Evolutionary conservation across 352 stramenopile genomes (phyloP), one percentile per base, ranked within the genome.

Genomic region (Pythium apleroticum): DNA sequence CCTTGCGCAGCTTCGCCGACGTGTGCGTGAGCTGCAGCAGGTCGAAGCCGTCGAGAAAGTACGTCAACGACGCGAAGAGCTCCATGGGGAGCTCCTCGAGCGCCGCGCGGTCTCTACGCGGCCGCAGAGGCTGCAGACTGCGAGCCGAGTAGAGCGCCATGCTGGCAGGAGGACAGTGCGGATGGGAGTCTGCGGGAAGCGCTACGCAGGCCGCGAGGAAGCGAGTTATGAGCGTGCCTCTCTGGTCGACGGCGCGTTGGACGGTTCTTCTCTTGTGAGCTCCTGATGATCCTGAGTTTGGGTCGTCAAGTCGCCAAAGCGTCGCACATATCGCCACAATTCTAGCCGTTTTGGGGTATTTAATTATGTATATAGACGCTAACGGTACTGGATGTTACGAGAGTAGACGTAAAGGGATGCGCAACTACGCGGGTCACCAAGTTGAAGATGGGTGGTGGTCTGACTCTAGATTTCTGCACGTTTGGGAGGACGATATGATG

Each of bases 11-110:
- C 11, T 6, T 39, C 11, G 25, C 41, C 20, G 56, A 73, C 22
- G 66, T 50, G 43, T 74, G 71, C 11, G 71, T 72, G 48, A 78
- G 60, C 30, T 62, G 63, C 17, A 71, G 66, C 20, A 67, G 50
- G 14, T 78, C 71, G 57, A 75, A 75, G 22, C 71, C 71, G 1
- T 63, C 66, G 28, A 78, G 56, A 46, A 65, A 75, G 50, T 31
- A 60, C 45, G 60, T 65, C 30, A 74, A 9, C 9, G 33, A 22
- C 46, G 66, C 57, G 33, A 78, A 45, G 9, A 59, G 63, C 60
- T 78, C 71, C 1, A 41, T 49, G 9, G 68, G 55, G 37, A 65
- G 61, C 58, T 37, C 45, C 17, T 69, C 62, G 35, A 69, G 33
- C 5, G 25, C 20, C 22, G 19, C 35, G 35, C 9, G 8, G 45